These are phyloP conservation scores for Colletotrichum phormii DNA, from an alignment of 2,329 filamentous ascomycete species.

Conservation along the genomic window DNA sequence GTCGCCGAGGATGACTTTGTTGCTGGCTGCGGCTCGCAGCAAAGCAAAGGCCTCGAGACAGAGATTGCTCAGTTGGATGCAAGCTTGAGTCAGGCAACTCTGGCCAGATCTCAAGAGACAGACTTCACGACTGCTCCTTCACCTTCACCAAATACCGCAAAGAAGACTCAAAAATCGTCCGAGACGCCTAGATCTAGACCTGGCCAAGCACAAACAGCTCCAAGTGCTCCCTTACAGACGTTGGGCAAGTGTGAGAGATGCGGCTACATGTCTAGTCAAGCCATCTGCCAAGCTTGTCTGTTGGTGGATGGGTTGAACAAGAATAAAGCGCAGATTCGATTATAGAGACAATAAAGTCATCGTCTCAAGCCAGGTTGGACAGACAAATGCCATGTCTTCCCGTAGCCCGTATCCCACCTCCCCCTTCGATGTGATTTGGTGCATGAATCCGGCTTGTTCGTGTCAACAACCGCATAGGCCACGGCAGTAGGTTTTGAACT, in stretches of 20 bases:
- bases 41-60: constrained; percentile 73
- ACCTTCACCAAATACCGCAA: background rate
- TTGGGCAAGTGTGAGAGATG: constrained; percentile 88
- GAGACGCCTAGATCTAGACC: background rate
- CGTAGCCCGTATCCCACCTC: background rate
- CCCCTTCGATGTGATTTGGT: background rate
- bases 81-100: constrained; percentile 73
- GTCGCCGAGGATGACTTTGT: constrained; percentile 62
- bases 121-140: constrained; percentile 65
- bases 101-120: constrained; percentile 70
- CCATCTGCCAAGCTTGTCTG: constrained; percentile 92
- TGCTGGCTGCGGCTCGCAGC: constrained; percentile 63
- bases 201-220: background rate
- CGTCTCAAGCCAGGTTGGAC: background rate
- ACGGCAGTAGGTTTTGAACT: background rate
- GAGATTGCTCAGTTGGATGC: constrained; percentile 89
- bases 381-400: background rate
- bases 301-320: constrained; percentile 93
- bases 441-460: background rate
- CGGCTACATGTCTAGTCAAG: constrained; percentile 95
- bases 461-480: background rate
- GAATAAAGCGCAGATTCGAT: constrained; percentile 69
- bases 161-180: background rate
- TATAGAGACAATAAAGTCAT: constrained; percentile 50
- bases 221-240: constrained; percentile 65